Evolutionary conservation across 2,329 filamentous ascomycete genomes (phyloP).

Genomic region (Fusarium chlamydosporum): DNA sequence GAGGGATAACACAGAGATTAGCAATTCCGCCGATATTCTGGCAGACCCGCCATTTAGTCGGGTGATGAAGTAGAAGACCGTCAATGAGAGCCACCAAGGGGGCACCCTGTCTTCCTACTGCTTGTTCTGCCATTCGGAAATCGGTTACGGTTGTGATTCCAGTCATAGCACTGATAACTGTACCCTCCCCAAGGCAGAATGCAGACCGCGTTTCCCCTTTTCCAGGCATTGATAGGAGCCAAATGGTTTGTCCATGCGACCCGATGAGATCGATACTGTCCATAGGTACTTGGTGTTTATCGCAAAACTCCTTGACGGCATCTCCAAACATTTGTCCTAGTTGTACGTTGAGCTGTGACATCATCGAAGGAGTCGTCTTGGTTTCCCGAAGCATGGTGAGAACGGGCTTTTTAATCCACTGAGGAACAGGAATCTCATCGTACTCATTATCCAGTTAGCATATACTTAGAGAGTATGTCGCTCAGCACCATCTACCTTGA

Average conservation of each 20-base stretch:
- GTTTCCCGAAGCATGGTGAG: slow-evolving; percentile 69
- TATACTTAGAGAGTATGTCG: fast-evolving
- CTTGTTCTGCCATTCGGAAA: slow-evolving; percentile 69
- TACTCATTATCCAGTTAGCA: slow-evolving; percentile 53
- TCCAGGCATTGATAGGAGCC: slow-evolving; percentile 60
- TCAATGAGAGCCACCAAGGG: slow-evolving; percentile 72
- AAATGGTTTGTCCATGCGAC: slow-evolving; percentile 71
- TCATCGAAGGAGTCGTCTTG: slow-evolving; percentile 64
- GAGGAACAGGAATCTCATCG: slow-evolving; percentile 68
- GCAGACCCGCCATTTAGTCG: slow-evolving; percentile 68
- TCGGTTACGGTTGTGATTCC: slow-evolving; percentile 71
- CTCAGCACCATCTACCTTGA: background rate
- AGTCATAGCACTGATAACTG: slow-evolving; percentile 66
- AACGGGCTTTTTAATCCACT: slow-evolving; percentile 68
- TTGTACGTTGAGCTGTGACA: slow-evolving; percentile 69
- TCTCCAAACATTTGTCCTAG: slow-evolving; percentile 69
- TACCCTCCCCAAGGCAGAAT: slow-evolving; percentile 69
- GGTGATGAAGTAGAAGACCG: slow-evolving; percentile 68
- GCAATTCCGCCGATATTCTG: slow-evolving; percentile 73
- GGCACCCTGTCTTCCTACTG: slow-evolving; percentile 68
- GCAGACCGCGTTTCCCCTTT: slow-evolving; percentile 61
- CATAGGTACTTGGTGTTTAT: slow-evolving; percentile 59
- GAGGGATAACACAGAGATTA: slow-evolving; percentile 71
- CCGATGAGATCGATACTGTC: slow-evolving; percentile 68
- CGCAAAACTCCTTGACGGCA: slow-evolving; percentile 65